Base-by-base conservation (phyloP, 371 early-diverging fungal species). In the Mortierella sp. region DNA sequence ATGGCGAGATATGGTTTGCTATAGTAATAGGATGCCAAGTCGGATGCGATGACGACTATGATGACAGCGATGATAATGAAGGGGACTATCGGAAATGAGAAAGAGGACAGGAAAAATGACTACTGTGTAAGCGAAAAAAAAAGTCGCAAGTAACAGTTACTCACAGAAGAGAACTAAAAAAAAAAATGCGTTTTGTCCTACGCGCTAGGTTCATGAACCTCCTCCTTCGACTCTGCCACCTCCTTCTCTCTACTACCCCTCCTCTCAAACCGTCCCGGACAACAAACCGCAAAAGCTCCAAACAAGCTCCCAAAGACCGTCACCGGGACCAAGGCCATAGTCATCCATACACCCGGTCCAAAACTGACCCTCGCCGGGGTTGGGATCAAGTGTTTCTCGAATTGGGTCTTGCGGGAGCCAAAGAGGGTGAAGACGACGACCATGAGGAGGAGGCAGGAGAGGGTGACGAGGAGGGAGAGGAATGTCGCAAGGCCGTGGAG, bases 271-370 rank as follows among this genome's bases (percentile, higher is more conserved):
- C 85, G 70, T 27, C 79, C 82, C 24, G 85, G 85, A 49, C 82
- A 85, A 29, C 81, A 85, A 12, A 81, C 76, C 16, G 85, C 81
- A 60, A 78, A 78, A 0, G 72, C 77, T 0, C 77, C 79, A 43
- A 85, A 78, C 49, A 85, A n/a, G 1, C 82, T 70, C 4, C 79
- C 85, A 77, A 85, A 75, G 27, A 78, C 75, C 0, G 85, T 79
- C 75, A 78, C 49, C 1, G 85, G 85, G 12, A 78, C 81, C 56
- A 85, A 43, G 10, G 75, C 79, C 68, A 85, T 63, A 0, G 77
- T 81, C 49, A 85, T 79, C 85, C 85, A 85, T 14, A 81, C 56
- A 38, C 76, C 82, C 8, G 85, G 85, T 21, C 85, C 85, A 11
- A 85, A 58, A 0, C 48, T 65, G 16, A 76, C 65, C 4, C 54